phyloP scores from a whole-genome alignment of 2,329 filamentous ascomycete genomes.

The Colletotrichum cordylinicola region DNA sequence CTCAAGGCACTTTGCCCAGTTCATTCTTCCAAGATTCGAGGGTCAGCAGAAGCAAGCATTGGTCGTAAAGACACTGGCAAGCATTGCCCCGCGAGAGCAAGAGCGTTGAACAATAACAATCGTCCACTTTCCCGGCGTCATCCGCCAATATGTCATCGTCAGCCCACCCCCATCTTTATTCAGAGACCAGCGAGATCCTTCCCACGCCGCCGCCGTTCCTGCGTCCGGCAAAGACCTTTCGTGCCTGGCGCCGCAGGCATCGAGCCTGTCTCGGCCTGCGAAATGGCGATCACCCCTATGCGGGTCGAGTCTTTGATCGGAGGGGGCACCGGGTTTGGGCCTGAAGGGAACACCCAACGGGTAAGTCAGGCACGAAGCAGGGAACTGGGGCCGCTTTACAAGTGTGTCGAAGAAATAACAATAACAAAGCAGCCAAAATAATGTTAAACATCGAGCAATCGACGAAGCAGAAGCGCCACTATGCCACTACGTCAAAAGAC shows the following conservation, averaged over 20 bases:
- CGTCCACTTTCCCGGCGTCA: neutral
- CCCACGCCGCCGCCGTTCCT: neutral
- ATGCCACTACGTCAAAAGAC: neutral
- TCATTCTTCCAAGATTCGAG: neutral
- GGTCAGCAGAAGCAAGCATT: neutral
- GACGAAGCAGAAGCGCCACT: neutral
- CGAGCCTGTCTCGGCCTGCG: neutral
- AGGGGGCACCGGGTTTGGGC: neutral
- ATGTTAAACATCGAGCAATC: neutral
- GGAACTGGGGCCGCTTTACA: neutral
- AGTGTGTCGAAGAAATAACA: neutral
- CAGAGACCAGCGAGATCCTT: neutral
- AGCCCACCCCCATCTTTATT: neutral
- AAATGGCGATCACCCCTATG: slow-evolving; percentile 1
- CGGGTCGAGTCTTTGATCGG: neutral
- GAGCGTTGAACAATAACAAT: neutral
- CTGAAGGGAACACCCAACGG: neutral
- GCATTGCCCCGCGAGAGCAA: neutral
- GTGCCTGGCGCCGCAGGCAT: slow-evolving; percentile 19
- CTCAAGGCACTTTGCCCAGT: neutral
- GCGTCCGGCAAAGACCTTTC: neutral
- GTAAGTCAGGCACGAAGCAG: neutral
- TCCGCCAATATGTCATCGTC: neutral
- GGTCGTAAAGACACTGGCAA: neutral
- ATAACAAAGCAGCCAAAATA: neutral